phyloP scores from a whole-genome alignment of 2,329 filamentous ascomycete species.

The Ceratocystis eucalypticola region DNA sequence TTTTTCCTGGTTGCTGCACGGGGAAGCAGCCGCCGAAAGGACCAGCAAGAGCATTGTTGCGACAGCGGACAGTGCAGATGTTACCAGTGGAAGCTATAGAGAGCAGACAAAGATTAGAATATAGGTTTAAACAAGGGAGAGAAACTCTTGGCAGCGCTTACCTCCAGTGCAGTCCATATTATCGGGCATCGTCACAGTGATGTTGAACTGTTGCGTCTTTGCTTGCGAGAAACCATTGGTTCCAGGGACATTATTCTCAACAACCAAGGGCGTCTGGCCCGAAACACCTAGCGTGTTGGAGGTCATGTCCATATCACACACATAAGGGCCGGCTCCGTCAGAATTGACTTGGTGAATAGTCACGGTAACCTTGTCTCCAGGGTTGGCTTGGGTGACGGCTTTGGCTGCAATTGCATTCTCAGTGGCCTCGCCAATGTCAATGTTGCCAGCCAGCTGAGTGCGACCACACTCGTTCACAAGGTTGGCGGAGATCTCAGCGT shows the following conservation, averaged over 20 bases:
- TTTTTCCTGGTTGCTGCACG: constrained; percentile 39
- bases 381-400: constrained; percentile 37
- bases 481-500: constrained; percentile 39
- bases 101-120: not conserved
- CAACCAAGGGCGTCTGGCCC: constrained; percentile 30
- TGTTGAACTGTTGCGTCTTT: constrained; percentile 42
- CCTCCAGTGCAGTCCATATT: constrained; percentile 38
- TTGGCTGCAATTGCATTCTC: constrained; percentile 36
- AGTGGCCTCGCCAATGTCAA: constrained; percentile 45
- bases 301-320: constrained; percentile 39
- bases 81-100: constrained; percentile 39
- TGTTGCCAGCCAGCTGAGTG: constrained; percentile 46
- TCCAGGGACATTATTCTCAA: constrained; percentile 47
- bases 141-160: constrained; percentile 23
- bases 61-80: constrained; percentile 45
- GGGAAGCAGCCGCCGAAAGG: constrained; percentile 47
- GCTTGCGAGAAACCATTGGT: constrained; percentile 43
- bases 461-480: constrained; percentile 48
- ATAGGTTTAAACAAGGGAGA: too few species aligned
- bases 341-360: constrained; percentile 42
- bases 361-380: constrained; percentile 32
- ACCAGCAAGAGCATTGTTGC: constrained; percentile 43
- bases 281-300: constrained; percentile 30
- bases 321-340: constrained; percentile 41
- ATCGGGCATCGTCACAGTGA: constrained; percentile 40